Percentiles rank a stretch among this genome's conserved stretches.
Evolutionary conservation across 1,284 basidiomycete species (phyloP).

Genomic region (Austroboletus olivaceoglutinosus): DNA sequence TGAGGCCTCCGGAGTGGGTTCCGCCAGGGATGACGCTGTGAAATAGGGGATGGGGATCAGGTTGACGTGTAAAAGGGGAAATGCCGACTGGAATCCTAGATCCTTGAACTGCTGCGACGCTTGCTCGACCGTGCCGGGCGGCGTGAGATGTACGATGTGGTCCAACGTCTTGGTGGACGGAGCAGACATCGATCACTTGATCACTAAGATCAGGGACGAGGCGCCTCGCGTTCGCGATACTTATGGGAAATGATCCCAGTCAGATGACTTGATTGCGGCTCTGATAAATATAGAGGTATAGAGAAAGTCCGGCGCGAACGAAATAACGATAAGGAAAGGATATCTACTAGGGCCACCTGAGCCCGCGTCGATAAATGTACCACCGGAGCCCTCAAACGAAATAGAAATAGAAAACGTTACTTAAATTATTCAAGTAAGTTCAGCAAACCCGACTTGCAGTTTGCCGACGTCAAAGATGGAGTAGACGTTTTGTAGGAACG

Average conservation of each 20-base stretch:
- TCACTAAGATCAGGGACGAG: not conserved
- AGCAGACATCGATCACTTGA: conserved; percentile 6
- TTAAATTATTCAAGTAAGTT: conserved; percentile 27
- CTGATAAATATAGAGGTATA: not conserved
- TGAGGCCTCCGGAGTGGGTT: conserved; percentile 58
- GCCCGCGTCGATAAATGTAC: not conserved
- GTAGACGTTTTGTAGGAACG: conserved; percentile 32
- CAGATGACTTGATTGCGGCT: not conserved
- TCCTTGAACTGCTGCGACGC: conserved; percentile 51
- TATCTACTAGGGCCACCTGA: conserved; percentile 2
- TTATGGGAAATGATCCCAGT: not conserved
- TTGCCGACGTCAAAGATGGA: conserved; percentile 29
- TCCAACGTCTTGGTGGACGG: conserved; percentile 54
- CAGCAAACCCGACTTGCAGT: conserved; percentile 26
- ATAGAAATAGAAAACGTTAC: not conserved
- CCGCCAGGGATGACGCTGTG: conserved; percentile 61
- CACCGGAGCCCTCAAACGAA: not conserved
- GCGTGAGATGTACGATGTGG: conserved; percentile 67
- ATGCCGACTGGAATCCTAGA: conserved; percentile 63
- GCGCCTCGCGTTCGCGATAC: not conserved
- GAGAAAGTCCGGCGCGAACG: not conserved
- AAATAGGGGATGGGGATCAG: not conserved
- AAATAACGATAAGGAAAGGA: not conserved
- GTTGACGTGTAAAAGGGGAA: not conserved
- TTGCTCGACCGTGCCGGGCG: conserved; percentile 53